These are phyloP conservation scores for Gymnopilus dilepis DNA, from an alignment of 768 basidiomycete genomes.

Conservation along the genomic window DNA sequence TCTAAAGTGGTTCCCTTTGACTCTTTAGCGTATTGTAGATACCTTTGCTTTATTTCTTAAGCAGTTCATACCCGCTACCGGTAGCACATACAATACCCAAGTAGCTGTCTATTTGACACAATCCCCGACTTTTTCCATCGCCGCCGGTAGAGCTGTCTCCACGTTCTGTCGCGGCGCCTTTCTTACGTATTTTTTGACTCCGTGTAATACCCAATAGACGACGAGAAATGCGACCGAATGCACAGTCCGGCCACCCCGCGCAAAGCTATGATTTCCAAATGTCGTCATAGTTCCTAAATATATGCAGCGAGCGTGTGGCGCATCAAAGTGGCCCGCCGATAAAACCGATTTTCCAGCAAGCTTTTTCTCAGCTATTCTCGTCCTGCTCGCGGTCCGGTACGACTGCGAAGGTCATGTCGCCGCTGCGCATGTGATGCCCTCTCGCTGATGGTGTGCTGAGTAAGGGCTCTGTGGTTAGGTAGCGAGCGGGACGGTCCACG, in stretches of 20 bases:
- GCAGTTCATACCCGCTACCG: constrained; percentile 3
- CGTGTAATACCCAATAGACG: neutral
- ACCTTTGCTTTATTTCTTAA: constrained; percentile 1
- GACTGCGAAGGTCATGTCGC: neutral
- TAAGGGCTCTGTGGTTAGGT: neutral
- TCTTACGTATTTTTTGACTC: neutral
- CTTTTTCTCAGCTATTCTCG: neutral
- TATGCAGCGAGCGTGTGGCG: neutral
- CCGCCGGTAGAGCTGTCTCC: neutral
- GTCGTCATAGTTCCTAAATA: constrained; percentile 3
- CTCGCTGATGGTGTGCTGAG: neutral
- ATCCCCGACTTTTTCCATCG: neutral
- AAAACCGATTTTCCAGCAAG: neutral
- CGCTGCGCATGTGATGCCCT: neutral
- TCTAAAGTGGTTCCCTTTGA: neutral
- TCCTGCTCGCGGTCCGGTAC: neutral
- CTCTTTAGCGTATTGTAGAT: constrained; percentile 3
- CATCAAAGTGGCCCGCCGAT: constrained; percentile 1
- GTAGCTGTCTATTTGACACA: neutral
- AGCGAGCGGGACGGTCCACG: neutral
- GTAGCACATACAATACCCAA: constrained; percentile 6
- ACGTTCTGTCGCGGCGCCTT: neutral
- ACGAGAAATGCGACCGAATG: neutral
- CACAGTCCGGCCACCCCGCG: neutral
- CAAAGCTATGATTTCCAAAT: neutral